Percentiles rank a stretch among this genome's conserved stretches.
phyloP scores from a whole-genome alignment of 139 green algal species.

The Zygnema circumcarinatum region DNA sequence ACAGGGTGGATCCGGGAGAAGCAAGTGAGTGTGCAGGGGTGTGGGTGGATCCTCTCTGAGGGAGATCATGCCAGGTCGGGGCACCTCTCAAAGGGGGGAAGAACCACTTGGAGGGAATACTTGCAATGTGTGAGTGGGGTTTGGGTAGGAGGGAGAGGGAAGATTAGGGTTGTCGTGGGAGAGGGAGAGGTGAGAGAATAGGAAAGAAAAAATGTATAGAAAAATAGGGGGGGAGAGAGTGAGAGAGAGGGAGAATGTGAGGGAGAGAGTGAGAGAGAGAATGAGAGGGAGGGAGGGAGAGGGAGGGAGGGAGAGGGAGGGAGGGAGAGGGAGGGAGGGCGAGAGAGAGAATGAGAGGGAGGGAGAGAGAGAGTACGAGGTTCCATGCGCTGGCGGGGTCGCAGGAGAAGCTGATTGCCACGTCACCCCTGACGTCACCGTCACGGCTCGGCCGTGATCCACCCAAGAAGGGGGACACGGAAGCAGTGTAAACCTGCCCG shows the following conservation, averaged over 20 bases:
- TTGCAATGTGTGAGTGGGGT: neutral
- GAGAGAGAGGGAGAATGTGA: too few species aligned
- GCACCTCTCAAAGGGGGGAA: too few species aligned
- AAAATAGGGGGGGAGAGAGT: too few species aligned
- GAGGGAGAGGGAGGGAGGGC: neutral
- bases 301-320: neutral
- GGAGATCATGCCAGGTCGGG: too few species aligned
- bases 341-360: neutral
- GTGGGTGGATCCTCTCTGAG: too few species aligned
- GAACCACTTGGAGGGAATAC: too few species aligned
- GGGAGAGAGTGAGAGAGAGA: neutral
- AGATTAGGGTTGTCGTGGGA: too few species aligned
- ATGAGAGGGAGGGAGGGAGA: neutral
- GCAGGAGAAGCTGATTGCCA: conserved; percentile 84
- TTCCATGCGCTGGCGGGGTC: conserved; percentile 70
- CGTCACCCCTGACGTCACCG: conserved; percentile 69
- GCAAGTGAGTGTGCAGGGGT: neutral
- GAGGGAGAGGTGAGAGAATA: too few species aligned
- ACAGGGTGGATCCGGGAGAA: neutral
- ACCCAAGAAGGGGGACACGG: conserved; percentile 62
- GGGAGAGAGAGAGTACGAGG: conserved; percentile 36
- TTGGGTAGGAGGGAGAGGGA: neutral
- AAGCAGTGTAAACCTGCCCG: conserved; percentile 68
- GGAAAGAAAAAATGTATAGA: too few species aligned
- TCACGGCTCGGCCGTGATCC: conserved; percentile 66